Evolutionary conservation across 2,329 filamentous ascomycete species (phyloP), one percentile per base, ranked within the genome.

Genomic region (Sporothrix luriei): DNA sequence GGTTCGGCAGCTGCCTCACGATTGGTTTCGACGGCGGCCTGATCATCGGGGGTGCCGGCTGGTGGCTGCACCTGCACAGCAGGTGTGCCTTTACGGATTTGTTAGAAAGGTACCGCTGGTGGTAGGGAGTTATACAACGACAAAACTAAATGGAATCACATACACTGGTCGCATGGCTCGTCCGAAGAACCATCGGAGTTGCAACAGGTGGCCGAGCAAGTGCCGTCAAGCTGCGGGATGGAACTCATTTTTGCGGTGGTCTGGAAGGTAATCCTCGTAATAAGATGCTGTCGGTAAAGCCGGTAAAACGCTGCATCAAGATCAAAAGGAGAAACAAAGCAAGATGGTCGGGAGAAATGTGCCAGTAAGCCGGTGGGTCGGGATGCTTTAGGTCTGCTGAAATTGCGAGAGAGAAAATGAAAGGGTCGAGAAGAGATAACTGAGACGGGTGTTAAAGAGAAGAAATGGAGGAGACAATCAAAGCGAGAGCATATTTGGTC

Each of bases 211-310:
- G 68, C 49, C 19, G 40, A 61, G 62, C 68, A 70, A 21, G 52
- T 49, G 46, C 68, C 69, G 48, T 70, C 69, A 4, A 68, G 55
- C 49, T 70, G 69, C 69, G 24, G 49, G 33, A 70, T 55, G 55
- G 54, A 14, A 33, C 7, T 48, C 59, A 64, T 64, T 24, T 64
- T 64, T 14, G 21, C 16, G 13, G 38, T 49, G 16, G 19, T 10
- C 9, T n/a, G 14, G 16, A 13, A 6, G 4, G 48, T n/a, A 10
- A 13, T 29, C 3, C 14, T 3, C 11, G 7, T 13, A 29, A 13
- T 40, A 10, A 26, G 14, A 29, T 54, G 51, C 2, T 21, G 14
- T 1, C n/a, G 55, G 19, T 11, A 14, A 10, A 59, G 14, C 2
- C n/a, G 55, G 19, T 11, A 14, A 10, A 59, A 16, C 2, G 13